phyloP scores from a whole-genome alignment of 1,284 basidiomycete genomes.

The Cryptococcus sp. region DNA sequence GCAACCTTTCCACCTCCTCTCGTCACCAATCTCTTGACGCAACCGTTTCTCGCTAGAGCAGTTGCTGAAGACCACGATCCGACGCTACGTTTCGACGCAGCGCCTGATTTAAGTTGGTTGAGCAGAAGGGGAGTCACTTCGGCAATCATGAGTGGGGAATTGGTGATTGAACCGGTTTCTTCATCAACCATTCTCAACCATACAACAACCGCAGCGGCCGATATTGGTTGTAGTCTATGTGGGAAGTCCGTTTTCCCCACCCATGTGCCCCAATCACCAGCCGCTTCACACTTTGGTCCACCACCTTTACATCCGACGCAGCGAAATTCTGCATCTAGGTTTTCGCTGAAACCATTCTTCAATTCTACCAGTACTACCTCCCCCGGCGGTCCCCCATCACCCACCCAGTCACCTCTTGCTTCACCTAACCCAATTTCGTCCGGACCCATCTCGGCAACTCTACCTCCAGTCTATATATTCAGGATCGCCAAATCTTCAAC shows the following conservation, averaged over 20 bases:
- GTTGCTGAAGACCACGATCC: slow-evolving; percentile 90
- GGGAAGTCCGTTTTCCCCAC: slow-evolving; percentile 52
- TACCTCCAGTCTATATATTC: slow-evolving; percentile 47
- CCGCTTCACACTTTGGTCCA: slow-evolving; percentile 26
- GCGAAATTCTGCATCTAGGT: slow-evolving; percentile 23
- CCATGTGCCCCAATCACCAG: slow-evolving; percentile 11
- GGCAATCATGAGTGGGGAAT: slow-evolving; percentile 81
- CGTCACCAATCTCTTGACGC: slow-evolving; percentile 65
- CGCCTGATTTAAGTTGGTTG: slow-evolving; percentile 90
- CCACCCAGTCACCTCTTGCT: slow-evolving; percentile 26
- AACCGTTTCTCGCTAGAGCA: slow-evolving; percentile 80
- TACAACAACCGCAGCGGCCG: slow-evolving; percentile 23
- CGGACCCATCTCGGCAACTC: slow-evolving; percentile 1
- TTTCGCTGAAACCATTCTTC: slow-evolving; percentile 42
- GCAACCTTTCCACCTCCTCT: slow-evolving; percentile 54
- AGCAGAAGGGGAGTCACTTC: slow-evolving; percentile 77
- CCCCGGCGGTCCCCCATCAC: slow-evolving; percentile 22
- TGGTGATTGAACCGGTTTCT: slow-evolving; percentile 79
- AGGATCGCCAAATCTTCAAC: slow-evolving; percentile 33
- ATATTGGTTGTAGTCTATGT: slow-evolving; percentile 64
- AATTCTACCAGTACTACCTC: slow-evolving; percentile 22
- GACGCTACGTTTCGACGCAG: slow-evolving; percentile 85
- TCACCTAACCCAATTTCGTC: slow-evolving; percentile 19
- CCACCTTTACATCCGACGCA: slow-evolving; percentile 23
- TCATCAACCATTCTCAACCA: slow-evolving; percentile 22